Evolutionary conservation across 768 basidiomycete genomes (phyloP), one percentile per base, ranked within the genome.

Genomic region (Boletus rubescentipes): DNA sequence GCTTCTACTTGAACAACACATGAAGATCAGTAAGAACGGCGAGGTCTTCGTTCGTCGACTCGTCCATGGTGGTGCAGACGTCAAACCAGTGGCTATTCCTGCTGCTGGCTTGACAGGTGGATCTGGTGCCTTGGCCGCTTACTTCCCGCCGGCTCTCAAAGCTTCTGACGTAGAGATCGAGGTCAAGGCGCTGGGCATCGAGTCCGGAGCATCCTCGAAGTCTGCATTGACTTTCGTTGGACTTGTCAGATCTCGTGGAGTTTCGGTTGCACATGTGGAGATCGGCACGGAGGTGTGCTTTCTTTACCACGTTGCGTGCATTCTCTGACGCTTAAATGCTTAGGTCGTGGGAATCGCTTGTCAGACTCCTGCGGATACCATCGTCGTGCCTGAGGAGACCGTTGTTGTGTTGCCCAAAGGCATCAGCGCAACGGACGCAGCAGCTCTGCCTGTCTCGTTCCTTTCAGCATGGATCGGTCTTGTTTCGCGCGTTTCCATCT

Each of bases 391-490:
- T 54, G 38, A 59, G 18, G 36, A 49, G 10, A 32, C 62, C 1
- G 47, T 66, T 5, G 32, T 57, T 11, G 21, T 45, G 2, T 37
- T 69, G 16, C 60, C 66, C 3, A 43, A 39, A 12, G 60, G 61
- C 9, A 23, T 62, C 36, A 54, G 34, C 6, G 18, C 51, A 6
- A 30, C 35, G 23, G 64, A 67, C 41, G 67, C 61, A 4, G 68
- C 61, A 15, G 54, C 60, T 31, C 35, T 69, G 4, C 53, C 67
- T 31, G 20, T 51, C 35, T 49, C 59, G 1, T 61, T 69, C 58
- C 61, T 68, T 23, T 40, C 67, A 4, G 53, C 67, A 11, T 69
- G 67, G 67, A 60, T 66, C 15, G 68, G 68, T 39, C 55, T 69
- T 26, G 57, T 63, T 15, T 41, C 39, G 2, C 59, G 59, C 18